Base-by-base conservation (phyloP, 1,139 yeast genomes). In the Pichia sp. region DNA sequence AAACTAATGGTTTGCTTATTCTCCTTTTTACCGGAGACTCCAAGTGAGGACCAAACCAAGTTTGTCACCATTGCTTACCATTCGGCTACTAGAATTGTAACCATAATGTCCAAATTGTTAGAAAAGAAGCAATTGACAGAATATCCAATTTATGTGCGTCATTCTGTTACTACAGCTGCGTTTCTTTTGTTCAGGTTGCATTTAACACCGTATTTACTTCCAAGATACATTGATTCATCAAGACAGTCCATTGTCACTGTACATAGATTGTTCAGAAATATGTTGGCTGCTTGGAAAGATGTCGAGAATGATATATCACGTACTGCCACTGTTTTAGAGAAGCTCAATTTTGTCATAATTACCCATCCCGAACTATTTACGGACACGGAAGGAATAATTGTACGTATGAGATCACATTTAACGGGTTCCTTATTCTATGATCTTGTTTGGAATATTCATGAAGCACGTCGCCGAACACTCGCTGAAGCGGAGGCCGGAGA, bases 181-280 rank as follows among this genome's bases (percentile, higher is more conserved):
- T 66, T 87, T 34, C 66, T 85, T 24, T 63, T 88, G 26, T 88
- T 88, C 65, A 76, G 88, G 49, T 65, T 88, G 31, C 96, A 87
- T 54, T 63, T 86, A 39, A 81, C 94, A 1, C 84, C 94, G 6
- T 69, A 81, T 45, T 63, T 87, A 34, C 63, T 82, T 34, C 87
- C 84, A 18, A 80, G 77, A 51, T 84, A 80, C 53, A 77, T 85
- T 29, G 94, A 87, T 52, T 81, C 94, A 32, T 87, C 96, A 2
- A 72, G 96, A 48, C 96, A 87, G 59, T 83, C 93, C 10, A 84
- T 88, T 52, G 96, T 88, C 16, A 87, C 96, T 0, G 94, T 86
- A 1, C 96, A 88, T 59, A 67, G 96, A 51, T 62, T 87, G 34
- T 83, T 78, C 56, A 69, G 96, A 57, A 87, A 88, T 55, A 87